Evolutionary conservation across 164 flowering plant genomes (phyloP).

Genomic region (Annona cherimola): DNA sequence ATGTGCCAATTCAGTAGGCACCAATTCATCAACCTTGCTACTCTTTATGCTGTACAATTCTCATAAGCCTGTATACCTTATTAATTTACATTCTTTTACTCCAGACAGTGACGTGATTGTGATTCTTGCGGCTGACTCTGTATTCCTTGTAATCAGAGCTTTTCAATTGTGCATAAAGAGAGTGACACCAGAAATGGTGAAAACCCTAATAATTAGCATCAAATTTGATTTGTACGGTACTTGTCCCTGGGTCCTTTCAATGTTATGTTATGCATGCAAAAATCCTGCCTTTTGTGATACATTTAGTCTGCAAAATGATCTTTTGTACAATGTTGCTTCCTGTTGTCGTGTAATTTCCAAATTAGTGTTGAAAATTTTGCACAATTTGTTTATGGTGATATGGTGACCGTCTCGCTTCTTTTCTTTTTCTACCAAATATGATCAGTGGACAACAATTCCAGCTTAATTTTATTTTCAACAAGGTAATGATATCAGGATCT

Average conservation of each 20-base stretch:
- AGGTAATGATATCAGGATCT: no score
- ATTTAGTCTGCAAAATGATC: neutral
- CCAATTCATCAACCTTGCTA: neutral
- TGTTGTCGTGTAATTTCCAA: neutral
- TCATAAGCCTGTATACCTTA: slow-evolving; percentile 14
- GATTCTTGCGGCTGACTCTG: slow-evolving; percentile 16
- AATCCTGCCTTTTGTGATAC: neutral
- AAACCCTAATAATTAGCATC: neutral
- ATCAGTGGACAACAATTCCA: no score
- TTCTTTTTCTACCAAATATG: no score
- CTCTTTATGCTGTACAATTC: slow-evolving; percentile 11
- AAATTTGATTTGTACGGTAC: neutral
- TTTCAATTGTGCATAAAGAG: slow-evolving; percentile 5
- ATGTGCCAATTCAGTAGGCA: neutral
- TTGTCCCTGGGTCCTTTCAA: neutral
- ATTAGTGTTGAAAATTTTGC: neutral
- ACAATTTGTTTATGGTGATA: neutral
- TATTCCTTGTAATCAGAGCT: slow-evolving; percentile 5
- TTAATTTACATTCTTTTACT: slow-evolving; percentile 16
- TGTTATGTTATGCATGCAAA: neutral
- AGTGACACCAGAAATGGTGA: neutral
- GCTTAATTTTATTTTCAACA: no score
- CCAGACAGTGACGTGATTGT: slow-evolving; percentile 22
- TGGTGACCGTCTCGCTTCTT: neutral
- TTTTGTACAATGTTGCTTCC: neutral